Evolutionary conservation across 2,329 filamentous ascomycete species (phyloP).

Genomic region (Scedosporium boydii): DNA sequence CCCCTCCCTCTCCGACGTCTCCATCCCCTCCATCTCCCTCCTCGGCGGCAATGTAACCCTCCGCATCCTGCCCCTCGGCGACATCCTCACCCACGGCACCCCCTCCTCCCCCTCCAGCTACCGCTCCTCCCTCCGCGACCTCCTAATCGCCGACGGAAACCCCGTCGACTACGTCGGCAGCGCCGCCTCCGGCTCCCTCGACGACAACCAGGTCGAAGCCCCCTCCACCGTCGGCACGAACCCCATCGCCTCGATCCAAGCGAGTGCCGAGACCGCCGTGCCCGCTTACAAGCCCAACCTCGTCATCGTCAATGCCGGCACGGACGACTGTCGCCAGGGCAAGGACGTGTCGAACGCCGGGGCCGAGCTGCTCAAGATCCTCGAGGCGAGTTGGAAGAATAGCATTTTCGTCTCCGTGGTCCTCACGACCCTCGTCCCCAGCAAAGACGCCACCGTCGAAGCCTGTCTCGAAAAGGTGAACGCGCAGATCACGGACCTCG

Average conservation of each 20-base stretch:
- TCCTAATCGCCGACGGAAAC: slow-evolving; percentile 20
- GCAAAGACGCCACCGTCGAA: slow-evolving; percentile 14
- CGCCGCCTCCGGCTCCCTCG: slow-evolving; percentile 22
- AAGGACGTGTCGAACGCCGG: slow-evolving; percentile 19
- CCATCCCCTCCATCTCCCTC: background rate
- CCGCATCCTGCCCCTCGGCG: slow-evolving; percentile 26
- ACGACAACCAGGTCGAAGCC: slow-evolving; percentile 26
- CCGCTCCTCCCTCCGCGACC: slow-evolving; percentile 22
- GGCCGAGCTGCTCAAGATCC: slow-evolving; percentile 17
- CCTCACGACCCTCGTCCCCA: slow-evolving; percentile 20
- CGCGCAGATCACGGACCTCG: slow-evolving; percentile 16
- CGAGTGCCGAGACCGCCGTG: slow-evolving; percentile 18
- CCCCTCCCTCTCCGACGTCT: background rate
- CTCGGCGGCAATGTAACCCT: slow-evolving; percentile 4
- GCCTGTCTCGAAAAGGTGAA: slow-evolving; percentile 18
- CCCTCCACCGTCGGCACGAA: slow-evolving; percentile 19
- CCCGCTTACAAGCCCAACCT: slow-evolving; percentile 23
- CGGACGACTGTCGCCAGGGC: slow-evolving; percentile 27
- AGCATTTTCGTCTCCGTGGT: slow-evolving; percentile 24
- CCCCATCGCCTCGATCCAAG: slow-evolving; percentile 21
- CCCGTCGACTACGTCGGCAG: slow-evolving; percentile 27
- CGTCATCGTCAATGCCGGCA: slow-evolving; percentile 27
- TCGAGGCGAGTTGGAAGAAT: slow-evolving; percentile 18
- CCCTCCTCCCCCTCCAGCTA: slow-evolving; percentile 20
- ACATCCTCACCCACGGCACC: slow-evolving; percentile 25